Evolutionary conservation across 306 rosid species (phyloP), one percentile per base, ranked within the genome.

Genomic region (Trichosanthes truncata): DNA sequence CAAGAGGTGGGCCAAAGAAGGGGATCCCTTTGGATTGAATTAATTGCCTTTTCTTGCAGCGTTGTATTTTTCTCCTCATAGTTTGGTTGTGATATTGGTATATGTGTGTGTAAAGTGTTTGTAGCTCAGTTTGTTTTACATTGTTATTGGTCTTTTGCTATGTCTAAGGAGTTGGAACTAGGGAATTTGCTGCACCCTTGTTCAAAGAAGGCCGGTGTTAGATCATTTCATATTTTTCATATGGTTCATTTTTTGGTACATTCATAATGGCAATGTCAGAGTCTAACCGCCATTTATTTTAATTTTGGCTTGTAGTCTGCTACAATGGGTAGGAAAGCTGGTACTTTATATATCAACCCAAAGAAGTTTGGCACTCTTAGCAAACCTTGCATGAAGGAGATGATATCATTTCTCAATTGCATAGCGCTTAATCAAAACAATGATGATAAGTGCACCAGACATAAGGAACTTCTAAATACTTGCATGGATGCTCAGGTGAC

Each of bases 351-450:
- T 80, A 89, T 94, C 48, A 92, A 94, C 74, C 84, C 97, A 18
- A 92, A 90, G 90, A 94, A 80, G 83, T 94, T 92, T 80, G 86
- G 92, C 26, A 35, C 86, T 11, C 88, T 94, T 79, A 85, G 85
- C 74, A 94, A 94, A 83, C 97, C 97, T 71, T 94, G 97, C 89
- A 94, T 91, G 97, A 87, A 87, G 90, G 98, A 94, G 80, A 92
- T 91, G 98, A 33, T 81, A 46, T 7, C 86, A 75, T 91, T 94
- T 80, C 94, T 94, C 88, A 94, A 52, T 67, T 92, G 98, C 82
- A 67, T 94, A 89, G 80, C 93, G 63, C 79, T 83, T 12, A 85
- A 77, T 87, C 83, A 84, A 3, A 83, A 76, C 80, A 68, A 69
- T 59, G 76, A 20, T 23, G 91, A 89, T 0, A 87, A 84, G 53